Percentiles rank a stretch among this genome's conserved stretches.
Evolutionary conservation across 768 basidiomycete genomes (phyloP).

Genomic region (Lactarius indigo): DNA sequence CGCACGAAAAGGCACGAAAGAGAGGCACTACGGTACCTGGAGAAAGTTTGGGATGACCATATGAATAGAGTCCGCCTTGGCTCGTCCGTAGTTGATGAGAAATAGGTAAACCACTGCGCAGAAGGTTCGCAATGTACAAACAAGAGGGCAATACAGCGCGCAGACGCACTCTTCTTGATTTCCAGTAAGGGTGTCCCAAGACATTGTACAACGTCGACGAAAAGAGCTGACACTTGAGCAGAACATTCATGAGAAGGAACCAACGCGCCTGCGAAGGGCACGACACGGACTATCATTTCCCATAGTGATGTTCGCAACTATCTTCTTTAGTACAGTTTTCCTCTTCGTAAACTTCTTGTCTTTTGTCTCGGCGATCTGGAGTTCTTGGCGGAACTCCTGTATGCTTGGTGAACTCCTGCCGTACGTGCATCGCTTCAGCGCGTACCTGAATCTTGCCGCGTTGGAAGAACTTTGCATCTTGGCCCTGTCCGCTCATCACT

Average conservation of each 20-base stretch:
- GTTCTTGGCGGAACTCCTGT: slow-evolving; percentile 86
- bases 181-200: slow-evolving; percentile 93
- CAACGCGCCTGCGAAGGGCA: slow-evolving; percentile 11
- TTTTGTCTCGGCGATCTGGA: slow-evolving; percentile 87
- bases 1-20: neutral
- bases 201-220: slow-evolving; percentile 94
- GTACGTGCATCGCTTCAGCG: slow-evolving; percentile 10
- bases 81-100: slow-evolving; percentile 93
- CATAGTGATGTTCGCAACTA: slow-evolving; percentile 99
- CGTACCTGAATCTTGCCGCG: slow-evolving; percentile 87
- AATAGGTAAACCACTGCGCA: slow-evolving; percentile 92
- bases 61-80: slow-evolving; percentile 90
- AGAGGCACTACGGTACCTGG: slow-evolving; percentile 4
- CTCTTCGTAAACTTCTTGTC: slow-evolving; percentile 96
- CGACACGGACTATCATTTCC: slow-evolving; percentile 89
- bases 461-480: slow-evolving; percentile 91
- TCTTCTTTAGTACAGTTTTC: slow-evolving; percentile 94
- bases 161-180: slow-evolving; percentile 92
- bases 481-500: slow-evolving; percentile 50
- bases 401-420: slow-evolving; percentile 20
- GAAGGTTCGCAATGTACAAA: neutral
- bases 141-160: neutral
- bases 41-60: slow-evolving; percentile 16
- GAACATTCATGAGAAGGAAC: slow-evolving; percentile 27
- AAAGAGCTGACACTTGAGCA: slow-evolving; percentile 81